Evolutionary conservation across 2,329 filamentous ascomycete species (phyloP).

Genomic region (Cladophialophora yegresii): DNA sequence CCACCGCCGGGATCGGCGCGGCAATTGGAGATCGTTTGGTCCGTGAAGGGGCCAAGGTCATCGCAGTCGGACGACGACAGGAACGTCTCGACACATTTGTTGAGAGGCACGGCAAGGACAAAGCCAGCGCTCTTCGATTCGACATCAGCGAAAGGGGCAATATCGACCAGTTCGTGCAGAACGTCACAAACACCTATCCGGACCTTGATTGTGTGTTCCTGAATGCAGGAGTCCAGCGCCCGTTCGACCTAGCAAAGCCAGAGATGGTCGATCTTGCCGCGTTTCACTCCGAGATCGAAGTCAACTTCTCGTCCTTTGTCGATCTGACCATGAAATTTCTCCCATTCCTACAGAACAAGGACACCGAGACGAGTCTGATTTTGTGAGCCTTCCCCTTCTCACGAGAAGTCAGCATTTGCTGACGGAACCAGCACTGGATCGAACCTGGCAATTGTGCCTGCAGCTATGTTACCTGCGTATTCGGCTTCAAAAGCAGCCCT

Average conservation of each 20-base stretch:
- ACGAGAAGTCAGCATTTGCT: neutral
- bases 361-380: slow-evolving; percentile 39
- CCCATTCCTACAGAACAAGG: slow-evolving; percentile 46
- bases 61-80: slow-evolving; percentile 58
- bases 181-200: slow-evolving; percentile 47
- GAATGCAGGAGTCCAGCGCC: slow-evolving; percentile 59
- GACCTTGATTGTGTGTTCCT: slow-evolving; percentile 59
- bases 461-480: slow-evolving; percentile 53
- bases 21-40: slow-evolving; percentile 54
- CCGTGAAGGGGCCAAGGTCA: slow-evolving; percentile 54
- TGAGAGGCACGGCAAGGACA: slow-evolving; percentile 47
- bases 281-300: slow-evolving; percentile 50
- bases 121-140: slow-evolving; percentile 47
- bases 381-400: slow-evolving; percentile 36
- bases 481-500: slow-evolving; percentile 58
- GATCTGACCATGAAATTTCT: slow-evolving; percentile 51
- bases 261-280: slow-evolving; percentile 46
- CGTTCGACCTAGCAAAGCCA: slow-evolving; percentile 52
- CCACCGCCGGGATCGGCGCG: slow-evolving; percentile 57
- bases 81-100: slow-evolving; percentile 55
- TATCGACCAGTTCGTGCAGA: slow-evolving; percentile 48
- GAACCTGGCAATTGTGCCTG: slow-evolving; percentile 53
- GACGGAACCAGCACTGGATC: slow-evolving; percentile 43
- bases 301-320: slow-evolving; percentile 54
- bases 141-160: slow-evolving; percentile 52